Percentiles rank a stretch among this genome's conserved stretches.
phyloP scores from a whole-genome alignment of 495 filamentous ascomycete genomes.

The Hypoxylon intermedium region DNA sequence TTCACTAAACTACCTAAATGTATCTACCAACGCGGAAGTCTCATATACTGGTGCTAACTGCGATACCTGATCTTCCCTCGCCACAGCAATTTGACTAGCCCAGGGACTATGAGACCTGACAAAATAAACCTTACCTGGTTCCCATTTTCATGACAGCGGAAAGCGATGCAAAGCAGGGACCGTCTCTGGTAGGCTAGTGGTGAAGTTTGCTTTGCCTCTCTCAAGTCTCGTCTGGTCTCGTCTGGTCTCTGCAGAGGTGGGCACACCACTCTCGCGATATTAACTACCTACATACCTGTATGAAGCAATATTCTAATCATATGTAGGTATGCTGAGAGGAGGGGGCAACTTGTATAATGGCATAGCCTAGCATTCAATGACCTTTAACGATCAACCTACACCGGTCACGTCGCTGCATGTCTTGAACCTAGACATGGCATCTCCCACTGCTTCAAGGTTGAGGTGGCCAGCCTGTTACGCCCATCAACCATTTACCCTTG shows the following conservation, averaged over 20 bases:
- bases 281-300: background rate
- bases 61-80: no score
- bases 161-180: no score
- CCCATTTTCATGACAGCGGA: no score
- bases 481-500: background rate
- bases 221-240: no score
- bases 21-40: slow-evolving; percentile 5
- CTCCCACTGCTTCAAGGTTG: background rate
- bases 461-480: background rate
- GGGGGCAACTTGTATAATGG: background rate
- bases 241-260: background rate
- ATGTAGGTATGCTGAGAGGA: no score
- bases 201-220: no score
- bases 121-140: no score
- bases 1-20: slow-evolving; percentile 24
- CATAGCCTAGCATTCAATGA: no score
- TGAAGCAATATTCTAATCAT: slow-evolving; percentile 1
- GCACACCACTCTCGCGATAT: slow-evolving; percentile 6
- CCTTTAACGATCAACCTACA: background rate
- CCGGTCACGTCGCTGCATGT: slow-evolving; percentile 1
- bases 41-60: no score
- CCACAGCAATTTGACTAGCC: no score
- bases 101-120: no score
- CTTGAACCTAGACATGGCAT: background rate
- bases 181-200: no score